These are phyloP conservation scores for Colletotrichum phormii DNA, from an alignment of 2,329 filamentous ascomycete species.

Conservation along the genomic window DNA sequence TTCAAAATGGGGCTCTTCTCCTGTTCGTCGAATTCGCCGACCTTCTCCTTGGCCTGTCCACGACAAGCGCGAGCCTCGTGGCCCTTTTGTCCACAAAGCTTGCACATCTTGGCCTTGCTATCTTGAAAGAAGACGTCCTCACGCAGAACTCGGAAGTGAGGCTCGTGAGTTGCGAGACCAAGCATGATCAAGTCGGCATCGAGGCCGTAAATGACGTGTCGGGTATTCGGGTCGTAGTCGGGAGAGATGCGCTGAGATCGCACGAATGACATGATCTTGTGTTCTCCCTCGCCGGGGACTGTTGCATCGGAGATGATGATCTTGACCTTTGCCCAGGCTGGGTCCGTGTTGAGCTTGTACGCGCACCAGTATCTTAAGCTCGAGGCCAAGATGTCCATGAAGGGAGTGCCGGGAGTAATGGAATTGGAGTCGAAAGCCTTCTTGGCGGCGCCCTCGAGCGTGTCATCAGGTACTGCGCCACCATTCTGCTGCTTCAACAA, in stretches of 20 bases:
- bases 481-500: conserved; percentile 84
- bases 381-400: conserved; percentile 94
- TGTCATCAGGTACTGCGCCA: conserved; percentile 71
- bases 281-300: conserved; percentile 96
- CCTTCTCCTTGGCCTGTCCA: conserved; percentile 81
- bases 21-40: conserved; percentile 85
- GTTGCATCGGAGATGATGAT: conserved; percentile 98
- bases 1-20: conserved; percentile 77
- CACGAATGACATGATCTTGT: conserved; percentile 99
- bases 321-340: conserved; percentile 95
- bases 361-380: conserved; percentile 96
- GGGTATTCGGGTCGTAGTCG: conserved; percentile 94
- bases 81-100: conserved; percentile 90
- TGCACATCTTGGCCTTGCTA: conserved; percentile 83
- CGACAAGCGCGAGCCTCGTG: conserved; percentile 90
- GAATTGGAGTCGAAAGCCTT: conserved; percentile 91
- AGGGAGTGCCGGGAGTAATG: conserved; percentile 96
- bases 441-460: conserved; percentile 73
- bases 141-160: conserved; percentile 93
- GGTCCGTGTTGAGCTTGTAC: conserved; percentile 97
- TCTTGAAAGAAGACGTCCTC: conserved; percentile 98
- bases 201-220: conserved; percentile 97
- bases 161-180: conserved; percentile 95
- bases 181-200: conserved; percentile 99
- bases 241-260: conserved; percentile 91